Base-by-base conservation (phyloP, 2,329 filamentous ascomycete genomes). In the Pyrenophora tritici-repentis region DNA sequence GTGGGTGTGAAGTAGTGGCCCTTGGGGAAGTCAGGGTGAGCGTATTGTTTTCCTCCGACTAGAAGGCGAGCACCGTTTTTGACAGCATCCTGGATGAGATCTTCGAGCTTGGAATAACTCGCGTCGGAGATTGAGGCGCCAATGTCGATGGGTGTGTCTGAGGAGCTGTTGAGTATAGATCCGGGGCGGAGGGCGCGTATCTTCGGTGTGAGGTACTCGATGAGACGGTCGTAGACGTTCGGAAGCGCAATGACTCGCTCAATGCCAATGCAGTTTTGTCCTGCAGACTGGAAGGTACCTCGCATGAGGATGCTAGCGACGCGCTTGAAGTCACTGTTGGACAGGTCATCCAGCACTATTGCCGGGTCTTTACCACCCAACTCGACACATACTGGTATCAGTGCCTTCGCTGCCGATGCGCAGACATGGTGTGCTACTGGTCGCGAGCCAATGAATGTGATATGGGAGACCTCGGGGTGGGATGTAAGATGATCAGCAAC, bases 251-350 rank as follows among this genome's bases (percentile, higher is more conserved):
- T 87, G 67, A 97, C 87, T 48, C 94, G 89, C 77, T 99, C 94
- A 61, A 97, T 93, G 47, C 94, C 94, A 68, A 99, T 93, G 75
- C 94, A 99, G 77, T 99, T 99, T 74, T 99, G 94, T 1, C 94
- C 94, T 13, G 91, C 88, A 43, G 91, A 91, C 75, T 99, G 94
- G 76, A 97, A 99, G 8, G 90, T 91, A 44, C 93, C 94, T 45
- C 94, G 86, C 77, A 99, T 87, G 56, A 97, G 83, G 57, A 95
- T 88, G 56, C 91, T 89, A 33, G 84, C 83, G 42, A 97, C 86
- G 35, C 88, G 85, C 4, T 83, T 76, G 52, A 97, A 80, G 64
- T 83, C 78, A 43, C 61, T 73, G 66, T 91, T 82, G 40, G 74
- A 74, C 3, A 87, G 81, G 35, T 94, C 91, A 72, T 97, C 91